These are phyloP conservation scores for Phytophthora sansomeana DNA, from an alignment of 352 stramenopile species.

Conservation along the genomic window DNA sequence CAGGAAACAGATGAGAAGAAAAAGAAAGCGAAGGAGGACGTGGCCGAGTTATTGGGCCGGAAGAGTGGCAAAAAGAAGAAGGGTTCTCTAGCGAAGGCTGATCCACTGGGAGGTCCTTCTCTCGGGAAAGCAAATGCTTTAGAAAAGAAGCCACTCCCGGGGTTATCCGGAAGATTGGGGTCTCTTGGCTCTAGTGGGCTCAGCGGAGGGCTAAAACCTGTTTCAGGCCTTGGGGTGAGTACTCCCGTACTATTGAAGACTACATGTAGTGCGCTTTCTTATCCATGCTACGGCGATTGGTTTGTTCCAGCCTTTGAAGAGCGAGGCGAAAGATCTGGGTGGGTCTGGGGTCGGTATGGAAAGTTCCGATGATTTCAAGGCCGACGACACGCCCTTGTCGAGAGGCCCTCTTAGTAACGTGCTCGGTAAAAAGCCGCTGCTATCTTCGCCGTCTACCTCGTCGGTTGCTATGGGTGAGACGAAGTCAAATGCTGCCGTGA, in stretches of 20 bases:
- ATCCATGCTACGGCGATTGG: not conserved
- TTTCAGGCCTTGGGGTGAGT: conserved; percentile 61
- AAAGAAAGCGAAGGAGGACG: conserved; percentile 84
- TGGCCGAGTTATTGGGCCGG: conserved; percentile 79
- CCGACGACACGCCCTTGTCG: conserved; percentile 39
- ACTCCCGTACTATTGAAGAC: not conserved
- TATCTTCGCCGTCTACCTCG: conserved; percentile 28
- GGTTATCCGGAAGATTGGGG: conserved; percentile 48
- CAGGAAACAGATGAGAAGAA: conserved; percentile 80
- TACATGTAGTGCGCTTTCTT: not conserved
- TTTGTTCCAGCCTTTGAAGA: conserved; percentile 38
- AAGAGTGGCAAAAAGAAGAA: conserved; percentile 71
- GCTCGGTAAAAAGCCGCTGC: conserved; percentile 60
- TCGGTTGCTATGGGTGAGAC: conserved; percentile 37
- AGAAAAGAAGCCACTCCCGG: conserved; percentile 79
- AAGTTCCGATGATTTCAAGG: conserved; percentile 20
- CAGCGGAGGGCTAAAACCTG: conserved; percentile 47
- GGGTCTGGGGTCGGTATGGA: conserved; percentile 10
- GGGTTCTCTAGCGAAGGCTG: conserved; percentile 42
- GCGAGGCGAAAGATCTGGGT: conserved; percentile 35
- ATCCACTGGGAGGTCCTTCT: conserved; percentile 53
- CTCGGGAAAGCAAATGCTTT: conserved; percentile 51
- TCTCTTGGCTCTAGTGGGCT: conserved; percentile 36
- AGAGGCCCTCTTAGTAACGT: conserved; percentile 59
- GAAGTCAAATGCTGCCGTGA: conserved; percentile 46